Base-by-base conservation (phyloP, 1,139 yeast genomes). In the Yamadazyma conglobata region DNA sequence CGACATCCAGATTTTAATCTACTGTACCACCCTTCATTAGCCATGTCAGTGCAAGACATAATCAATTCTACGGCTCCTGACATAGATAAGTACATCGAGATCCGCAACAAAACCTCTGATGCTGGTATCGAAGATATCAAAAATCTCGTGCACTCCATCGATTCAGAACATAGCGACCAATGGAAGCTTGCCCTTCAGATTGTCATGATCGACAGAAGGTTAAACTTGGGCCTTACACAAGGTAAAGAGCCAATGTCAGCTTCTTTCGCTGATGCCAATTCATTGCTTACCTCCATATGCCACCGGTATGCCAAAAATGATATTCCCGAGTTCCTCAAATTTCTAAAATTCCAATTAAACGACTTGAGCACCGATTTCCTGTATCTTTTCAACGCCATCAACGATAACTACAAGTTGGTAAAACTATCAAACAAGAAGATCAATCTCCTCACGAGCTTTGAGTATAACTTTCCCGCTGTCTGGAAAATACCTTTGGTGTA, bases 381-480 rank as follows among this genome's bases (percentile, higher is more conserved):
- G 34, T 52, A 47, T 30, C 38, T 64, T n/a, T 37, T 54, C 4
- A 42, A 48, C 14, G 26, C 28, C 19, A 24, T 35, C 9, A 31
- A 27, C 19, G 18, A 29, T 6, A 44, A 43, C 3, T 45, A 46
- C 22, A 51, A 54, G 27, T 43, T 64, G 12, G 53, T 62, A 25
- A 71, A 64, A 22, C 50, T 65, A 37, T 52, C 64, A 15, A 61
- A 63, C 38, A 64, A 64, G 39, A 66, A 66, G 39, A 43, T 64
- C 27, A 44, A 58, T n/a, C 38, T 56, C 13, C 34, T 54, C 2
- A 55, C 35, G 5, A 16, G 15, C 14, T 24, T 32, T 30, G 20
- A 31, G 26, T 23, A 27, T 22, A 28, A 24, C 10, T 22, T 30
- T 15, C 36, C 29, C n/a, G 12, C 15, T 26, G 24, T 28, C 33